These are phyloP conservation scores for Licmophora abbreviata DNA, from an alignment of 108 stramenopile species.

Conservation along the genomic window DNA sequence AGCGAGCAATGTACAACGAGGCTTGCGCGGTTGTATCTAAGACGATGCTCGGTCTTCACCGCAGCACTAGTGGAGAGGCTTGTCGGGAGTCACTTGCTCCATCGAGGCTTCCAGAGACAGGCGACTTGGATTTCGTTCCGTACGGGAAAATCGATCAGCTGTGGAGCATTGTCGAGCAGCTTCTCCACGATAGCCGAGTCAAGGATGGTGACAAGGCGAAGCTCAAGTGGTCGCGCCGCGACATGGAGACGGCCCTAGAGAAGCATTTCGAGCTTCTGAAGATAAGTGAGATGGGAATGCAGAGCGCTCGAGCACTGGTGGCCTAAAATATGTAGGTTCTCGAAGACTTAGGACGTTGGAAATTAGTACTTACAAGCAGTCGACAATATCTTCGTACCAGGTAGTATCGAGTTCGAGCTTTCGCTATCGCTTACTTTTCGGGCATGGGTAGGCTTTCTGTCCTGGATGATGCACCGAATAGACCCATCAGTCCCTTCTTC, in stretches of 20 bases:
- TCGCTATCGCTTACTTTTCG: too few species aligned
- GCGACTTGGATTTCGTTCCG: constrained; percentile 72
- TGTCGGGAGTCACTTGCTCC: constrained; percentile 15
- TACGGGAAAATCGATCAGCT: constrained; percentile 66
- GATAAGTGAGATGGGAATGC: constrained; percentile 41
- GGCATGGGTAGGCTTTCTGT: too few species aligned
- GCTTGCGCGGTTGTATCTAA: constrained; percentile 54
- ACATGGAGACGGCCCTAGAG: constrained; percentile 50
- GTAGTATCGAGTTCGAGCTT: too few species aligned
- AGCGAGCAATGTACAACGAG: constrained; percentile 46
- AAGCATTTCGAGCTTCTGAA: constrained; percentile 36
- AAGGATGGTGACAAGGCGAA: constrained; percentile 4
- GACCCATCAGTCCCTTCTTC: too few species aligned
- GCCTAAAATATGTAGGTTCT: constrained; percentile 2
- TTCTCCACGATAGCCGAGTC: constrained; percentile 3
- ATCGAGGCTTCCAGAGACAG: constrained; percentile 67
- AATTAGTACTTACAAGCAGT: too few species aligned
- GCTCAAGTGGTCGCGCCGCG: constrained; percentile 17
- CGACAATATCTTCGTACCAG: too few species aligned
- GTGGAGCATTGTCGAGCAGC: constrained; percentile 50
- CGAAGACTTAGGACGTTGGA: too few species aligned
- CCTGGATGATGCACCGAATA: too few species aligned
- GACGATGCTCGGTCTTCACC: constrained; percentile 8
- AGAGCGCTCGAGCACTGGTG: constrained; percentile 33
- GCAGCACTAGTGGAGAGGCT: constrained; percentile 1